Evolutionary conservation across 805 yeast genomes (phyloP).

Genomic region (Monosporozyma aquatica): DNA sequence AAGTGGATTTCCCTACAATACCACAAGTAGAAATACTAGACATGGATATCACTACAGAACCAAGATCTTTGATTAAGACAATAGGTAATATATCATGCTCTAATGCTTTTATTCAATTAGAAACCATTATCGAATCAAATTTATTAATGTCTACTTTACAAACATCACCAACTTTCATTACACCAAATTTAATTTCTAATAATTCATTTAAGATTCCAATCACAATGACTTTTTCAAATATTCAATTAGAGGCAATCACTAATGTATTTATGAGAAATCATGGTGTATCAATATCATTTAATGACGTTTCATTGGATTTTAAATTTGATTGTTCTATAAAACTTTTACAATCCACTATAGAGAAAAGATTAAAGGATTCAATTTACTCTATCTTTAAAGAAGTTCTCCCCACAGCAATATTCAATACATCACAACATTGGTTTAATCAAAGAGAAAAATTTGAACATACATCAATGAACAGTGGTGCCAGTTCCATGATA

Average conservation of each 20-base stretch:
- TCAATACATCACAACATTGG: slow-evolving; percentile 29
- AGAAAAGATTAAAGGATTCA: slow-evolving; percentile 27
- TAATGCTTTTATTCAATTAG: slow-evolving; percentile 27
- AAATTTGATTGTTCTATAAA: slow-evolving; percentile 31
- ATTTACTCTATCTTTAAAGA: slow-evolving; percentile 29
- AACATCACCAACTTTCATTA: slow-evolving; percentile 23
- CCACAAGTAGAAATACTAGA: slow-evolving; percentile 30
- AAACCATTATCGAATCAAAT: slow-evolving; percentile 30
- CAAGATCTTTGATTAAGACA: slow-evolving; percentile 28
- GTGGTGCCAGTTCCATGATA: no score
- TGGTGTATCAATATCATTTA: slow-evolving; percentile 30
- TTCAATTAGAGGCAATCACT: slow-evolving; percentile 29
- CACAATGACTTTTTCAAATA: slow-evolving; percentile 27
- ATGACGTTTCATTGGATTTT: slow-evolving; percentile 30
- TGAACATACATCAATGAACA: no score
- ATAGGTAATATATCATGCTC: slow-evolving; percentile 28
- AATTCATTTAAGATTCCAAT: slow-evolving; percentile 30
- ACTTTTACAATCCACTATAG: slow-evolving; percentile 28
- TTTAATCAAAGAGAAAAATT: slow-evolving; percentile 12
- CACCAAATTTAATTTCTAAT: slow-evolving; percentile 27
- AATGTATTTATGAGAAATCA: slow-evolving; percentile 28
- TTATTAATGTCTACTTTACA: slow-evolving; percentile 23
- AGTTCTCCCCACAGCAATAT: slow-evolving; percentile 28
- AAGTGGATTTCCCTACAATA: slow-evolving; percentile 24
- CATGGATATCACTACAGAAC: slow-evolving; percentile 26